Evolutionary conservation across 1,284 basidiomycete genomes (phyloP).

Genomic region (Veloporphyrellus conicus): DNA sequence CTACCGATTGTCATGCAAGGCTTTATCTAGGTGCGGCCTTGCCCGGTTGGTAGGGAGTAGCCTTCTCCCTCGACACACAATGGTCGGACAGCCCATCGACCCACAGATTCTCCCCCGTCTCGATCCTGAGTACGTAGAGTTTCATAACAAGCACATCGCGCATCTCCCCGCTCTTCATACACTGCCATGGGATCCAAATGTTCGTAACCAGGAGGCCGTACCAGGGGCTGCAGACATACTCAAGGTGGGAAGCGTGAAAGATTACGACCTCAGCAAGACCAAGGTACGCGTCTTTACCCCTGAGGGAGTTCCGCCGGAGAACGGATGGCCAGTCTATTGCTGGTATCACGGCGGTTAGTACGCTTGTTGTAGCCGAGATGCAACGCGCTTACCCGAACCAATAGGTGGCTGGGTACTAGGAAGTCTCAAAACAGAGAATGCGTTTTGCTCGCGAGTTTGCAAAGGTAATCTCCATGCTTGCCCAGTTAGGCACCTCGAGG

Average conservation of each 20-base stretch:
- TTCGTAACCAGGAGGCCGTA: slow-evolving; percentile 41
- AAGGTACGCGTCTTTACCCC: slow-evolving; percentile 45
- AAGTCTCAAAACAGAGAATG: slow-evolving; percentile 36
- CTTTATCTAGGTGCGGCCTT: neutral
- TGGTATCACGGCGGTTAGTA: slow-evolving; percentile 47
- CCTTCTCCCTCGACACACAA: slow-evolving; percentile 6
- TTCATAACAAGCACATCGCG: slow-evolving; percentile 42
- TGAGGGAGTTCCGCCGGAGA: slow-evolving; percentile 33
- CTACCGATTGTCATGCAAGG: neutral
- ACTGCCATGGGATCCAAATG: slow-evolving; percentile 42
- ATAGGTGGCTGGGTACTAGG: slow-evolving; percentile 52
- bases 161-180: slow-evolving; percentile 37
- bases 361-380: neutral
- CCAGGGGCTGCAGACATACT: slow-evolving; percentile 42
- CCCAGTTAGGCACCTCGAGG: neutral
- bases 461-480: slow-evolving; percentile 16
- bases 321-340: slow-evolving; percentile 48
- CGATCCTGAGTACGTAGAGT: slow-evolving; percentile 47
- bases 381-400: slow-evolving; percentile 2
- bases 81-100: slow-evolving; percentile 35
- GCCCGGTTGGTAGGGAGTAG: no score
- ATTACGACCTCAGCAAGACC: slow-evolving; percentile 38
- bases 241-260: slow-evolving; percentile 40
- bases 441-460: slow-evolving; percentile 31
- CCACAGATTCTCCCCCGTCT: slow-evolving; percentile 43